phyloP scores from a whole-genome alignment of 1,284 basidiomycete species.

The Trametes sp. region DNA sequence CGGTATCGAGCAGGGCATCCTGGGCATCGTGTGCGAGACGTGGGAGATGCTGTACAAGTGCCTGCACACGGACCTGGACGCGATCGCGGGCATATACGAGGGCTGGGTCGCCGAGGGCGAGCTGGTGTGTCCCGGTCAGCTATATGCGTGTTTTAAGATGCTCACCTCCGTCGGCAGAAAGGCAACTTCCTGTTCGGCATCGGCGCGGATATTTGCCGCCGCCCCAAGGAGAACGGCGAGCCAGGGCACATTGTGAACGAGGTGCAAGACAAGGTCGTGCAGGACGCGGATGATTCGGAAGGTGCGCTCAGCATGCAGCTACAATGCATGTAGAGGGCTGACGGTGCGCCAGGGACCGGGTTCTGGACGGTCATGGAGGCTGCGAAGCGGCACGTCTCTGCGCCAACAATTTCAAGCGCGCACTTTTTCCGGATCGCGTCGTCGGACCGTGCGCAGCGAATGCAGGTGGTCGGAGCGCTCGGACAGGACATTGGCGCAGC shows the following conservation, averaged over 20 bases:
- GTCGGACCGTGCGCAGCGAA: slow-evolving; percentile 32
- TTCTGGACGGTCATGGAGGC: slow-evolving; percentile 34
- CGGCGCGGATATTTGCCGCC: slow-evolving; percentile 34
- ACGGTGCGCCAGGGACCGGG: slow-evolving; percentile 27
- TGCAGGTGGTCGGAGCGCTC: slow-evolving; percentile 30
- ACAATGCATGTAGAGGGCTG: background rate
- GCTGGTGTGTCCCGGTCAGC: slow-evolving; percentile 22
- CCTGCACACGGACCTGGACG: slow-evolving; percentile 30
- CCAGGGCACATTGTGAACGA: slow-evolving; percentile 34
- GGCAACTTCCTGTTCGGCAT: slow-evolving; percentile 34
- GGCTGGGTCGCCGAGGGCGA: slow-evolving; percentile 32
- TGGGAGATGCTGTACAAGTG: slow-evolving; percentile 37
- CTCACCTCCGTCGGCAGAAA: slow-evolving; percentile 18
- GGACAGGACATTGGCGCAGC: slow-evolving; percentile 28
- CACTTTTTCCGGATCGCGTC: slow-evolving; percentile 38
- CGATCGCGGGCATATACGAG: slow-evolving; percentile 28
- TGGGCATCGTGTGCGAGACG: slow-evolving; percentile 33
- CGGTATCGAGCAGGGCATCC: slow-evolving; percentile 37
- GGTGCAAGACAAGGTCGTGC: slow-evolving; percentile 38
- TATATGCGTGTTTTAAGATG: background rate
- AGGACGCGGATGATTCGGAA: slow-evolving; percentile 36
- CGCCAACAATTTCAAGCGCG: slow-evolving; percentile 35
- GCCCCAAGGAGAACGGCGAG: slow-evolving; percentile 25
- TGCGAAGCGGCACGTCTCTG: slow-evolving; percentile 32
- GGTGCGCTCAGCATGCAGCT: slow-evolving; percentile 8